phyloP scores from a whole-genome alignment of 257 asterid genomes.

The Schizonepeta tenuifolia region DNA sequence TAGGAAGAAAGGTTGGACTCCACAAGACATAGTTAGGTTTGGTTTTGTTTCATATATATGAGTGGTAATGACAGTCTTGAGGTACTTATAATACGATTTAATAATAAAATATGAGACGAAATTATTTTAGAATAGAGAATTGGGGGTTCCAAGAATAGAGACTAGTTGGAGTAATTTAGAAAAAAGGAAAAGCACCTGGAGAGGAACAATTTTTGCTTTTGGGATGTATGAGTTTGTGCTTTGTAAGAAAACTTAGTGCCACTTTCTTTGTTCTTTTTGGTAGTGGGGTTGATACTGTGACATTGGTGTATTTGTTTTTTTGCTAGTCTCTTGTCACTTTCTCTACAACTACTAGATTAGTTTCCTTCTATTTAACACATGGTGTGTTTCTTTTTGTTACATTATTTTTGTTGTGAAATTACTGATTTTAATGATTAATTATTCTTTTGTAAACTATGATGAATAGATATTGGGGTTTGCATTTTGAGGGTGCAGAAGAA shows the following conservation, averaged over 20 bases:
- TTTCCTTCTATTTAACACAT: constrained; percentile 30
- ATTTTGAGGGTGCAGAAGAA: not conserved
- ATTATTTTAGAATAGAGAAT: not conserved
- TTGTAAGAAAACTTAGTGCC: constrained; percentile 38
- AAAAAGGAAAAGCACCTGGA: constrained; percentile 46
- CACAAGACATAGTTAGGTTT: not conserved
- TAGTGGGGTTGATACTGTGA: constrained; percentile 45
- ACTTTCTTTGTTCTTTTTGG: constrained; percentile 36
- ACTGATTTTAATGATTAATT: not conserved
- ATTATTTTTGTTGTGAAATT: too few species aligned
- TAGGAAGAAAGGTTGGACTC: constrained; percentile 12
- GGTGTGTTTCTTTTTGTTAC: not conserved
- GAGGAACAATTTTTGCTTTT: constrained; percentile 44
- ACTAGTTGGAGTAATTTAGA: not conserved
- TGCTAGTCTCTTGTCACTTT: constrained; percentile 36
- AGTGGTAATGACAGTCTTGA: not conserved
- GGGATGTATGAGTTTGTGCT: constrained; percentile 32
- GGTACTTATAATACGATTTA: not conserved
- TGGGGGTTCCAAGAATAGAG: not conserved
- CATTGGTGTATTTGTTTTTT: constrained; percentile 31
- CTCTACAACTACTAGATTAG: constrained; percentile 34
- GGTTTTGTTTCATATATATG: not conserved
- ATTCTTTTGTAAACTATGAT: not conserved
- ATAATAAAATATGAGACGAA: not conserved
- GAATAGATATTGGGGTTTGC: not conserved